These are phyloP conservation scores for Phoenix dactylifera DNA, from an alignment of 176 grass and related monocot species.

Conservation along the genomic window DNA sequence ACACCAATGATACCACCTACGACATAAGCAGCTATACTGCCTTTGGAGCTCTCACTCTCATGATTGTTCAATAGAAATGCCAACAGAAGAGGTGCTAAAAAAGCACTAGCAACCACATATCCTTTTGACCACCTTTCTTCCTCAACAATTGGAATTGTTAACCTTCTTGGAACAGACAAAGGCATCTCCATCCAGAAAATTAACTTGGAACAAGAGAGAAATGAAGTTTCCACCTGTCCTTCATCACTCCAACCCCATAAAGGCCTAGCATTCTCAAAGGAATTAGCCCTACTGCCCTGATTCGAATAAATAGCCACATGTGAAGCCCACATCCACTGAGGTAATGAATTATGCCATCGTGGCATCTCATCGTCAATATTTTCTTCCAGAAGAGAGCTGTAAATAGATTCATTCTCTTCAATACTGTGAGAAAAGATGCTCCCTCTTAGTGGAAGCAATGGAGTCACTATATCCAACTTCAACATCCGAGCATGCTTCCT, in stretches of 20 bases:
- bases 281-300: slow-evolving; percentile 43
- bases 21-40: slow-evolving; percentile 36
- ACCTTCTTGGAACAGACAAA: slow-evolving; percentile 74
- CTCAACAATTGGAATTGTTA: slow-evolving; percentile 84
- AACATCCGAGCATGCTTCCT: slow-evolving; percentile 77
- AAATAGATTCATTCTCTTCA: slow-evolving; percentile 66
- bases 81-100: slow-evolving; percentile 67
- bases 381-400: slow-evolving; percentile 74
- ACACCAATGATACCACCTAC: slow-evolving; percentile 45
- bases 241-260: slow-evolving; percentile 97
- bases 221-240: slow-evolving; percentile 38
- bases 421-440: slow-evolving; percentile 60
- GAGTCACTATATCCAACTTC: slow-evolving; percentile 78
- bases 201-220: slow-evolving; percentile 48
- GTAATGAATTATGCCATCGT: slow-evolving; percentile 52
- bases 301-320: slow-evolving; percentile 99
- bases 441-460: slow-evolving; percentile 76
- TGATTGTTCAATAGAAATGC: slow-evolving; percentile 58
- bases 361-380: slow-evolving; percentile 36
- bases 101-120: slow-evolving; percentile 69
- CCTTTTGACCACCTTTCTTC: slow-evolving; percentile 87
- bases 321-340: slow-evolving; percentile 99
- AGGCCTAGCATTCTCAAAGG: slow-evolving; percentile 56
- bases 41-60: slow-evolving; percentile 35
- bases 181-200: slow-evolving; percentile 76